Evolutionary conservation across 1,139 yeast species (phyloP).

Genomic region (Pichia norvegensis): DNA sequence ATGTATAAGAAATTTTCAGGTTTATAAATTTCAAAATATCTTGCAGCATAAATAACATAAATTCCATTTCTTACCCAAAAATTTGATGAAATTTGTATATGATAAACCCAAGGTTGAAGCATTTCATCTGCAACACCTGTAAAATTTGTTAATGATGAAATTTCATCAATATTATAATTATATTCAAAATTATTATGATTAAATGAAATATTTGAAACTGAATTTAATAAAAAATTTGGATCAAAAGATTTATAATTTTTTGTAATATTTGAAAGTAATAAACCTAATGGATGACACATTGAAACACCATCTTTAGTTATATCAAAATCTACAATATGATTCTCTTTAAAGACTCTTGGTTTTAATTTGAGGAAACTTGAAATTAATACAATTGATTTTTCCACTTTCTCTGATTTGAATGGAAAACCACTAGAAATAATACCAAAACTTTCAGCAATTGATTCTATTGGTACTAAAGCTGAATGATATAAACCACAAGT

Average conservation of each 20-base stretch:
- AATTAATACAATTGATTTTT: conserved; percentile 26
- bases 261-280: conserved; percentile 41
- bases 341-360: not conserved
- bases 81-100: conserved; percentile 70
- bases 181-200: not conserved
- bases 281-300: conserved; percentile 52
- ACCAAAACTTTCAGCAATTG: conserved; percentile 39
- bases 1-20: conserved; percentile 48
- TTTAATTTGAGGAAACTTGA: conserved; percentile 26
- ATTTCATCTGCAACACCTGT: conserved; percentile 46
- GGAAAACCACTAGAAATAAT: conserved; percentile 28
- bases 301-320: conserved; percentile 38
- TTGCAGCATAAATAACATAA: conserved; percentile 40
- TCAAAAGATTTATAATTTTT: conserved; percentile 29
- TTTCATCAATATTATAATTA: conserved; percentile 12
- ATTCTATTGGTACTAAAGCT: conserved; percentile 38
- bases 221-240: conserved; percentile 11
- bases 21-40: conserved; percentile 41
- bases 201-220: conserved; percentile 1
- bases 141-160: conserved; percentile 23
- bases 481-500: conserved; percentile 39
- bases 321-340: conserved; percentile 15
- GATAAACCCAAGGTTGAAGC: conserved; percentile 55
- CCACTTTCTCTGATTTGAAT: conserved; percentile 17
- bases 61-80: conserved; percentile 79